These are phyloP conservation scores for Emiliania huxleyi DNA, from an alignment of 78 protist species.

Conservation along the genomic window DNA sequence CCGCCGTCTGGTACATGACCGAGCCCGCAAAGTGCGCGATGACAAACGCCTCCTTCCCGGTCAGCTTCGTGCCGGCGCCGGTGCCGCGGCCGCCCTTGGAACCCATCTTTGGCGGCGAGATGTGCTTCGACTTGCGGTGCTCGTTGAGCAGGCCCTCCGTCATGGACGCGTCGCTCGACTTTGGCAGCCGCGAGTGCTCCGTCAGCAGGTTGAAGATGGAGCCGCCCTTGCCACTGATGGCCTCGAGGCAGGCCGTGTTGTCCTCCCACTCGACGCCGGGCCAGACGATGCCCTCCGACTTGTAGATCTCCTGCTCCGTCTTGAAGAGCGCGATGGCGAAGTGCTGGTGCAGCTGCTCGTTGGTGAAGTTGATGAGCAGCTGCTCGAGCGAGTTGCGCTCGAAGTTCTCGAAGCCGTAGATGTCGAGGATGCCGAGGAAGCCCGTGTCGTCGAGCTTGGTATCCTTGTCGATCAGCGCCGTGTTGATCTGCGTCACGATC, in stretches of 20 bases:
- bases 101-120: background rate
- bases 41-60: background rate
- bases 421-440: constrained; percentile 77
- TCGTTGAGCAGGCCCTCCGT: background rate
- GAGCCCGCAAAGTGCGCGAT: background rate
- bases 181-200: constrained; percentile 15
- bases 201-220: background rate
- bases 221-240: background rate
- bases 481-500: constrained; percentile 55
- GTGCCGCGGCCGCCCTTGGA: background rate
- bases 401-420: constrained; percentile 83
- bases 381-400: constrained; percentile 91
- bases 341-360: constrained; percentile 92
- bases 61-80: background rate
- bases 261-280: constrained; percentile 17
- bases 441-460: background rate
- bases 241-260: background rate
- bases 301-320: constrained; percentile 10
- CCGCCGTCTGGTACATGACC: background rate
- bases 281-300: constrained; percentile 5
- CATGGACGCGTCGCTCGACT: background rate
- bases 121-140: background rate
- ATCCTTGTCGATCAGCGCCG: background rate
- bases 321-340: constrained; percentile 45
- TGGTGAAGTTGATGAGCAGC: constrained; percentile 93